Conservation (phyloP, 2,329 filamentous ascomycete genomes). For the Fusarium sp. region DNA sequence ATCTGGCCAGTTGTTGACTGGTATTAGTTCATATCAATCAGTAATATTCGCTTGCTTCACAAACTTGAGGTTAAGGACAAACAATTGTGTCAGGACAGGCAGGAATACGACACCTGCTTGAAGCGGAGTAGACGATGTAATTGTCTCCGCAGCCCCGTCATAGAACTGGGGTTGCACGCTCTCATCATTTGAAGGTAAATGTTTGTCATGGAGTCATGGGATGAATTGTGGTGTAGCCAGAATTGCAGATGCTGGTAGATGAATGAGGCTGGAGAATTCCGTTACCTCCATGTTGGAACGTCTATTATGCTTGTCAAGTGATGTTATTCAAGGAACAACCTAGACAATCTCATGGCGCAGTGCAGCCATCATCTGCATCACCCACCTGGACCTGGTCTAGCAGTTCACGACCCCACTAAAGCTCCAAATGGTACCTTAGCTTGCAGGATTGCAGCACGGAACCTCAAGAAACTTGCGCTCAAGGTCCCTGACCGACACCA, state of each 20-base stretch:
- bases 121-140: slow-evolving; percentile 21
- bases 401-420: slow-evolving; percentile 27
- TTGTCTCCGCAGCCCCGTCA: slow-evolving; percentile 33
- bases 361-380: background rate
- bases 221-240: background rate
- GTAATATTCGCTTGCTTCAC: slow-evolving; percentile 4
- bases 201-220: background rate
- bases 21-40: slow-evolving; percentile 29
- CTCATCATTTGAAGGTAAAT: slow-evolving; percentile 16
- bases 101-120: slow-evolving; percentile 22
- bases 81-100: slow-evolving; percentile 5
- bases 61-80: background rate
- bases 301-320: background rate
- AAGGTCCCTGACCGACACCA: slow-evolving; percentile 16
- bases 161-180: slow-evolving; percentile 29
- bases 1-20: slow-evolving; percentile 10
- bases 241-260: background rate
- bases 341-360: slow-evolving; percentile 6
- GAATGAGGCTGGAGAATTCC: slow-evolving; percentile 1
- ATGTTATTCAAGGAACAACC: slow-evolving; percentile 8
- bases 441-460: background rate
- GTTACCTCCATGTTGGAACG: background rate
- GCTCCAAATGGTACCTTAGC: slow-evolving; percentile 24
- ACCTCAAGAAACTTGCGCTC: slow-evolving; percentile 4
- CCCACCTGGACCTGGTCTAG: slow-evolving; percentile 13